Conservation (phyloP, 75 land plant genomes). For the Selaginella tamariscina region DNA sequence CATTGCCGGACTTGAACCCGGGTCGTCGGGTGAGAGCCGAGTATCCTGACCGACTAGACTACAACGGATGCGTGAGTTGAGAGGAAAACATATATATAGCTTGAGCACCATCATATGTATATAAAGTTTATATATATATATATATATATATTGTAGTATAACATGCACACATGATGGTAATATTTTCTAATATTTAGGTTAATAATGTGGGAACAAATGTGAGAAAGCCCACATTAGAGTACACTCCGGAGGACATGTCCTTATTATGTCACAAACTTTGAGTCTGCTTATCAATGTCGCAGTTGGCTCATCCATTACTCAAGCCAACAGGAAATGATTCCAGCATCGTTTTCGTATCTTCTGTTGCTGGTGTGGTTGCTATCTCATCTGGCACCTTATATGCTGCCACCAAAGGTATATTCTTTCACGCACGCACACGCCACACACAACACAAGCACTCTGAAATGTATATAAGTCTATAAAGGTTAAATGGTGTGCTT, state of each 20-base stretch:
- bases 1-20: no score
- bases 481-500: neutral
- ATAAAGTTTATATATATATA: no score
- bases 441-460: no score
- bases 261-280: constrained; percentile 44
- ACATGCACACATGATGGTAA: no score
- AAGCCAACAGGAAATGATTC: constrained; percentile 55
- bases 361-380: constrained; percentile 64
- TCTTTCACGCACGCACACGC: no score
- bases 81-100: no score
- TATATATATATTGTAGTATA: no score
- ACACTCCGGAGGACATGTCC: constrained; percentile 48
- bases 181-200: constrained; percentile 23
- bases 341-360: constrained; percentile 61
- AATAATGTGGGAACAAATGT: constrained; percentile 73
- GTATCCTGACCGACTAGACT: constrained; percentile 3
- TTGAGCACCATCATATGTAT: no score
- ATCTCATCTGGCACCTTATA: constrained; percentile 41
- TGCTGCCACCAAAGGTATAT: constrained; percentile 66
- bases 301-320: constrained; percentile 62
- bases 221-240: constrained; percentile 51
- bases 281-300: constrained; percentile 58
- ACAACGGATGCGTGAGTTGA: no score
- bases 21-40: constrained; percentile 4
- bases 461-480: no score